Evolutionary conservation across 352 stramenopile species (phyloP).

Genomic region (Phytopythium sindhum): DNA sequence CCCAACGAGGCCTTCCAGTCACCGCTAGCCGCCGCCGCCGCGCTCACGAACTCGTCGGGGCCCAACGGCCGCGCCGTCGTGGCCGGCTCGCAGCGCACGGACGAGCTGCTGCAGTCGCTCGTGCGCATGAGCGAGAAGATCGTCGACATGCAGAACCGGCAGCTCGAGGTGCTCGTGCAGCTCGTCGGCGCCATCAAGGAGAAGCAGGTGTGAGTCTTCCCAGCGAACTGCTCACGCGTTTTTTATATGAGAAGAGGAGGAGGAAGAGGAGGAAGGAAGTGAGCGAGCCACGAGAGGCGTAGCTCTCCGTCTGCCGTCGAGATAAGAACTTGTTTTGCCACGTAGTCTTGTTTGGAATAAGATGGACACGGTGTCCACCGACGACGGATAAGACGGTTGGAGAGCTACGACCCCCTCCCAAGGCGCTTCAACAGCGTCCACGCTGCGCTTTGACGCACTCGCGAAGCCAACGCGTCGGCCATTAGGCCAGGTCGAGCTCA

Average conservation of each 20-base stretch:
- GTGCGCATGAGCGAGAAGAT: conserved; percentile 7
- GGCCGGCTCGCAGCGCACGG: background rate
- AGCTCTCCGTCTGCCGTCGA: too few relatives aligned
- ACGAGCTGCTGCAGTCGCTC: conserved; percentile 7
- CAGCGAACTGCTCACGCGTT: background rate
- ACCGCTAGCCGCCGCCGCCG: background rate
- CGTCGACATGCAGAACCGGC: conserved; percentile 8
- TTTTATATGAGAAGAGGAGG: background rate
- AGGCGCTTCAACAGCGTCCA: too few relatives aligned
- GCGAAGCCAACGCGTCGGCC: too few relatives aligned
- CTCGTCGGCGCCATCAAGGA: conserved; percentile 4
- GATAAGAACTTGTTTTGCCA: too few relatives aligned
- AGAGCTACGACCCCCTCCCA: too few relatives aligned
- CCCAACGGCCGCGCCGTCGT: background rate
- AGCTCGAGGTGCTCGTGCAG: conserved; percentile 7
- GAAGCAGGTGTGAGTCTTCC: conserved; percentile 4
- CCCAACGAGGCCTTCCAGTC: background rate
- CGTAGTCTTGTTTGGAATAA: too few relatives aligned
- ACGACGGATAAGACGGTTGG: too few relatives aligned
- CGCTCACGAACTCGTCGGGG: background rate
- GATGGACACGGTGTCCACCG: too few relatives aligned
- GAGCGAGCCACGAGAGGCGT: too few relatives aligned
- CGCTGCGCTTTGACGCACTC: too few relatives aligned
- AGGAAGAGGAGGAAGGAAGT: background rate
- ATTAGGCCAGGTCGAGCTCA: conserved; percentile 51